Base-by-base conservation (phyloP, 2,329 filamentous ascomycete species). In the Aureobasidium lini region DNA sequence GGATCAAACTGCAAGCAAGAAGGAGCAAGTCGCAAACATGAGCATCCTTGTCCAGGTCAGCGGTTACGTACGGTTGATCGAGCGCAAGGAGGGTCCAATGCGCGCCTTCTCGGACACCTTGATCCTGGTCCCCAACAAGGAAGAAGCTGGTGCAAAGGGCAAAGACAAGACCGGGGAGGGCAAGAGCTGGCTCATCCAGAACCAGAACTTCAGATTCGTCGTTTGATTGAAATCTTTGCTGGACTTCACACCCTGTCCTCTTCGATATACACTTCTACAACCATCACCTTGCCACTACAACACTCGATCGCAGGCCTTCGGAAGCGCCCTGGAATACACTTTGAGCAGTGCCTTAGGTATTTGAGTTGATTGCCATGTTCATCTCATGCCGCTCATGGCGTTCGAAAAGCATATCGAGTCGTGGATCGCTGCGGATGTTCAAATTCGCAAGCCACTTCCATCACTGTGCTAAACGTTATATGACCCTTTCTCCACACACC, bases 31-130 rank as follows among this genome's bases (percentile, higher is more conserved):
- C 57, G 81, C 81, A 62, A 84, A 88, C 68, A 88, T 86, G 69
- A 83, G 85, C 66, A 79, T 95, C 61, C 74, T 87, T 37, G 81
- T 95, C n/a, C 81, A 86, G 61, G 84, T 90, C 56, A 88, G 83
- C 67, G 90, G 90, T 5, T 83, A 78, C 62, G 84, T 95, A 39
- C 81, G 84, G 64, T 87, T 88, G 68, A 81, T 83, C 61, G 80
- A 79, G 61, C 71, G 73, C 46, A 80, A 80, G 65, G 82, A 86
- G 32, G 81, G 83, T 13, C 81, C 81, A 13, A 81, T 84, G 71
- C 84, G 84, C 65, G 84, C 83, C 37, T 95, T 95, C 71, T 87
- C 84, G 67, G 91, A 96, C 72, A 86, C 82, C 0, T 87, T 95
- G 70, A 82, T 95, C 28, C 77, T 96, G 58, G 88, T 93, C 39